Conservation (phyloP, 345 rosid species). For the Geranium brycei region DNA sequence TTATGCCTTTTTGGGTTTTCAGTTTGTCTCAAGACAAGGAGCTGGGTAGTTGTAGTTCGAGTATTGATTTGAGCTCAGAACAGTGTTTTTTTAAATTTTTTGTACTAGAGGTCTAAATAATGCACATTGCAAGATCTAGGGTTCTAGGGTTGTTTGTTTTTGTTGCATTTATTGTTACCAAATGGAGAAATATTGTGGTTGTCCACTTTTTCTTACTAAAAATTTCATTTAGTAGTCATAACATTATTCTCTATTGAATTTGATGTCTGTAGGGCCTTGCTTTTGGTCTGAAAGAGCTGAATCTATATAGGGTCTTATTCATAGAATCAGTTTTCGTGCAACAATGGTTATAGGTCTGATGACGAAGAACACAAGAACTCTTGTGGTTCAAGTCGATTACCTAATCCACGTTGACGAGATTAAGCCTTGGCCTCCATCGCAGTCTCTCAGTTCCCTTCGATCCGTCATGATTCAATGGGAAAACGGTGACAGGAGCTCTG, state of each 20-base stretch:
- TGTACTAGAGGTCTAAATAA: neutral
- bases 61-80: neutral
- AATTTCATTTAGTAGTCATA: neutral
- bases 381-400: conserved; percentile 44
- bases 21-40: neutral
- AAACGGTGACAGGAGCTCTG: conserved; percentile 57
- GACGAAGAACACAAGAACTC: conserved; percentile 46
- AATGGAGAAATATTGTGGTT: neutral
- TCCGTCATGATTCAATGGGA: conserved; percentile 87
- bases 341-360: conserved; percentile 58
- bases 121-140: neutral
- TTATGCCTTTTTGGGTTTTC: neutral
- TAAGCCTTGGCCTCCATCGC: conserved; percentile 98
- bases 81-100: too few relatives aligned
- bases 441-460: conserved; percentile 69
- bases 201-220: neutral
- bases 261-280: neutral
- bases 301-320: neutral
- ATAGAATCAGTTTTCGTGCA: conserved; percentile 6
- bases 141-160: neutral
- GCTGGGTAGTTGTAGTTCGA: neutral
- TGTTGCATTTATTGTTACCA: neutral
- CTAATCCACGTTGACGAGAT: conserved; percentile 61
- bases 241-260: neutral
- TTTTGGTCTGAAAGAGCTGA: neutral